Evolutionary conservation across 768 basidiomycete species (phyloP).

Genomic region (Boletus tomentosulus): DNA sequence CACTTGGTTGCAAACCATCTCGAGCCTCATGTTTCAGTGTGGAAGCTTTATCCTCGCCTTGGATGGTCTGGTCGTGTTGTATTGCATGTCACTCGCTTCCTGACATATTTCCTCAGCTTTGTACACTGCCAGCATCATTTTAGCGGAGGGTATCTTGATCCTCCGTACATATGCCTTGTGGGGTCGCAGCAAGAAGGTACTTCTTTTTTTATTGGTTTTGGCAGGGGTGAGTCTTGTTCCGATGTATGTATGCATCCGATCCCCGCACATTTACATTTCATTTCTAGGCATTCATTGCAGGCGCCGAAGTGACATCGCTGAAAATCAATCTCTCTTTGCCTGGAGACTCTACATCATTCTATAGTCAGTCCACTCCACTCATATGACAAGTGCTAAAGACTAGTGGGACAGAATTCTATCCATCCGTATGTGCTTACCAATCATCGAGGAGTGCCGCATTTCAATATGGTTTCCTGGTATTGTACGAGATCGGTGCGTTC

Average conservation of each 20-base stretch:
- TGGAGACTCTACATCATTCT: constrained; percentile 13
- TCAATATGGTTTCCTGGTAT: constrained; percentile 14
- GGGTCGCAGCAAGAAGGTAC: constrained; percentile 15
- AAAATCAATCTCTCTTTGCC: constrained; percentile 11
- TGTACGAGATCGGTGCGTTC: constrained; percentile 22
- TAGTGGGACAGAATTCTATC: constrained; percentile 13
- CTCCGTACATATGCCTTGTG: constrained; percentile 27
- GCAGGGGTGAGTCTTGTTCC: constrained; percentile 12
- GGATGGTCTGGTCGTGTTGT: constrained; percentile 11
- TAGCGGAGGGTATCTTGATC: constrained; percentile 20
- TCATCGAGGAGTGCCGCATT: constrained; percentile 13
- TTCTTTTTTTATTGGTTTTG: constrained; percentile 15
- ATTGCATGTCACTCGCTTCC: not conserved
- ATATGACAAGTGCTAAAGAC: not conserved
- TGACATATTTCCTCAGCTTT: constrained; percentile 9
- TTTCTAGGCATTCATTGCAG: constrained; percentile 15
- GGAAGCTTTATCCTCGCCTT: constrained; percentile 14
- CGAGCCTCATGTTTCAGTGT: constrained; percentile 11
- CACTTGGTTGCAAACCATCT: not conserved
- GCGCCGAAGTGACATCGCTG: constrained; percentile 7
- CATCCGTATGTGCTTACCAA: constrained; percentile 13
- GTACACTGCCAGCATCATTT: constrained; percentile 14
- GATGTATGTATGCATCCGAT: not conserved
- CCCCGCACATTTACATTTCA: not conserved
- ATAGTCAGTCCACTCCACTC: constrained; percentile 14